Evolutionary conservation across 345 rosid species (phyloP).

Genomic region (Murraya paniculata): DNA sequence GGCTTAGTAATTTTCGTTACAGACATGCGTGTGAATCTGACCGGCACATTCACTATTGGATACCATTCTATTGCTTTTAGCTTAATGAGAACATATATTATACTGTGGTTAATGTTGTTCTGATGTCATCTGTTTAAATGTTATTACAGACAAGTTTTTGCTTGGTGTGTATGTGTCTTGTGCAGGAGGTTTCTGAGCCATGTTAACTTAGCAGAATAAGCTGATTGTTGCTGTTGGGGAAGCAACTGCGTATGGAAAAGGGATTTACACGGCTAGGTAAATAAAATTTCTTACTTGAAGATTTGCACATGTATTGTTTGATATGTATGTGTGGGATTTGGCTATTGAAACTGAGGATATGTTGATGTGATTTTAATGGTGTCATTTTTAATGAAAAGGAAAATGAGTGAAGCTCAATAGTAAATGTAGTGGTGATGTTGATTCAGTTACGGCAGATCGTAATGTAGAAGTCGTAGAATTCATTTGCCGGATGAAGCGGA

Average conservation of each 20-base stretch:
- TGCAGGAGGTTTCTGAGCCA: conserved; percentile 76
- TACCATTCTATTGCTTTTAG: background rate
- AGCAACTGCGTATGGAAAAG: conserved; percentile 92
- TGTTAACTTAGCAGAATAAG: conserved; percentile 92
- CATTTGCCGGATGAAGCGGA: too few relatives aligned
- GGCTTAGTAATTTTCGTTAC: background rate
- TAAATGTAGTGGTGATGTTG: too few relatives aligned
- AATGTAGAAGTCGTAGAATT: too few relatives aligned
- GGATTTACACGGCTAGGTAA: too few relatives aligned
- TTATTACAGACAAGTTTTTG: conserved; percentile 7
- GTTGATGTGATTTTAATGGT: too few relatives aligned
- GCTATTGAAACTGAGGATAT: too few relatives aligned
- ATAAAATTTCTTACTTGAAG: too few relatives aligned
- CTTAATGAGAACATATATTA: too few relatives aligned
- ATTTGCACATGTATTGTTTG: conserved; percentile 64
- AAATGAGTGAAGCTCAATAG: too few relatives aligned
- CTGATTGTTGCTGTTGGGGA: conserved; percentile 90
- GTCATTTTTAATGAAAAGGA: too few relatives aligned
- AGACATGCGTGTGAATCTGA: conserved; percentile 13
- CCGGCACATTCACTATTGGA: background rate
- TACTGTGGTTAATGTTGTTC: background rate
- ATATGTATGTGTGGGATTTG: too few relatives aligned
- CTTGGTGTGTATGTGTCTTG: conserved; percentile 14
- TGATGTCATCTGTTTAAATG: conserved; percentile 2
- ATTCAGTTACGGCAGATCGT: too few relatives aligned